Percentiles rank a stretch among this genome's conserved stretches.
These are phyloP conservation scores for Eucalyptus sp. DNA, from an alignment of 345 rosid species.

Conservation along the genomic window DNA sequence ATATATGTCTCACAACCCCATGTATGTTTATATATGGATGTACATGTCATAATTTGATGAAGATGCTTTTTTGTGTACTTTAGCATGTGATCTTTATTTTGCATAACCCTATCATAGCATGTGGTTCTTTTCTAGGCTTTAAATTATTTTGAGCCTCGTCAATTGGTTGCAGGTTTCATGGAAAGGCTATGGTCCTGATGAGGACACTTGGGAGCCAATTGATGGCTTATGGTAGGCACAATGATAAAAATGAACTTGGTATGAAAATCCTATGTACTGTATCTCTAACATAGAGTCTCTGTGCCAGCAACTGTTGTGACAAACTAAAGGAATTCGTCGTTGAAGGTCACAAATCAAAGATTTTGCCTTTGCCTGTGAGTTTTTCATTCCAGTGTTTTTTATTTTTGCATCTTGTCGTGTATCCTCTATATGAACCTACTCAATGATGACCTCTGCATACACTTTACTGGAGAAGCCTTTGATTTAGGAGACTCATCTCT, in stretches of 20 bases:
- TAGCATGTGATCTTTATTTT: neutral
- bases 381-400: neutral
- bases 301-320: slow-evolving; percentile 29
- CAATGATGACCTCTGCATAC: neutral
- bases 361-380: slow-evolving; percentile 60
- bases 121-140: neutral
- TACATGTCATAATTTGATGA: neutral
- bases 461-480: neutral
- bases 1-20: neutral
- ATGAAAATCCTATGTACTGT: neutral
- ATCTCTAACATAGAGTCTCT: neutral
- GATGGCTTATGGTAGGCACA: slow-evolving; percentile 37
- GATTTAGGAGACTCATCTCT: neutral
- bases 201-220: slow-evolving; percentile 65
- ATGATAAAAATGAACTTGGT: neutral
- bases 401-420: neutral
- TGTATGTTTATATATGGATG: neutral
- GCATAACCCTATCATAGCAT: neutral
- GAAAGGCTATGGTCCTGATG: slow-evolving; percentile 39
- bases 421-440: neutral
- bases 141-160: neutral
- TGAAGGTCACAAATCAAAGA: slow-evolving; percentile 22
- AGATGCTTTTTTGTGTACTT: neutral
- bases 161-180: slow-evolving; percentile 38
- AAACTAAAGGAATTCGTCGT: slow-evolving; percentile 39